Conservation (phyloP, 1,284 basidiomycete species). For the Rhodotorula sp. region DNA sequence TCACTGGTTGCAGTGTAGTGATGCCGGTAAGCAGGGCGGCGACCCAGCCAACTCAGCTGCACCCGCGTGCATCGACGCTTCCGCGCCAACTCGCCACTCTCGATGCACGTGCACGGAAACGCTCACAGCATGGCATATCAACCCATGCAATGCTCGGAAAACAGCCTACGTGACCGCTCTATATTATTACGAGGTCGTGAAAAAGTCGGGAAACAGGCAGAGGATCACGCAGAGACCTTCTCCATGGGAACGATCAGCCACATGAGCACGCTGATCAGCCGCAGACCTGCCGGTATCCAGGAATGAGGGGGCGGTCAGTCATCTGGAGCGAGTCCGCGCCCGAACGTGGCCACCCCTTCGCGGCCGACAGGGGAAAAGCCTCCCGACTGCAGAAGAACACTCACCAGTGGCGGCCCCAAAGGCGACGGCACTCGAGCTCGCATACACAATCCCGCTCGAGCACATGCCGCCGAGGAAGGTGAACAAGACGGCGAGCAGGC, state of each 20-base stretch:
- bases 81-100: too few relatives aligned
- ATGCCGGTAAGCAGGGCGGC: too few relatives aligned
- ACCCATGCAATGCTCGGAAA: too few relatives aligned
- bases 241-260: conserved; percentile 26
- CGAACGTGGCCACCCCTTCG: conserved; percentile 50
- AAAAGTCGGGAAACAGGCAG: not conserved
- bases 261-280: conserved; percentile 16
- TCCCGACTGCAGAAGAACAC: too few relatives aligned
- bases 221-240: not conserved
- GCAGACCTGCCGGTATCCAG: conserved; percentile 6
- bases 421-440: conserved; percentile 62
- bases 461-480: conserved; percentile 75
- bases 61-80: too few relatives aligned
- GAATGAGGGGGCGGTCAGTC: conserved; percentile 48
- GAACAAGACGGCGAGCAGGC: conserved; percentile 62
- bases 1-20: too few relatives aligned
- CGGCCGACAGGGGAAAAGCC: too few relatives aligned
- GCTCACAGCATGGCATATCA: too few relatives aligned
- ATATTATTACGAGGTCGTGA: too few relatives aligned
- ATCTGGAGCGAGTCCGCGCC: not conserved
- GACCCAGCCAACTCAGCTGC: too few relatives aligned
- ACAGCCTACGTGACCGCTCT: too few relatives aligned
- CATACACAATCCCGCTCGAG: conserved; percentile 63
- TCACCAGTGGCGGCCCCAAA: conserved; percentile 65
- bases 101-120: too few relatives aligned